Conservation (phyloP, 2,329 filamentous ascomycete genomes). For the Colletotrichum salicis region DNA sequence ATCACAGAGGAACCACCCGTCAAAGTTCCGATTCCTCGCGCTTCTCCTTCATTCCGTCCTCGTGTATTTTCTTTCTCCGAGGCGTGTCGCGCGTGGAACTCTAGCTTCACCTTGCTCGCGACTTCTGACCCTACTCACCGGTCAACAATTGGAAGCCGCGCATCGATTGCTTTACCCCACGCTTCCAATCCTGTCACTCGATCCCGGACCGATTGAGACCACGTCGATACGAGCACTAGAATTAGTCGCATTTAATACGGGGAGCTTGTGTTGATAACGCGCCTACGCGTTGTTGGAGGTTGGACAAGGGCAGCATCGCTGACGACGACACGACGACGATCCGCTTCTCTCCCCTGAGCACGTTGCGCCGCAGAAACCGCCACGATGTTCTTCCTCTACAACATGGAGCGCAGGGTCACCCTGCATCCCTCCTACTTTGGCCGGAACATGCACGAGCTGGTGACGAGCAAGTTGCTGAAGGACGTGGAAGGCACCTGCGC, state of each 20-base stretch:
- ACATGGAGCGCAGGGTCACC: slow-evolving; percentile 93
- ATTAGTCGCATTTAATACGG: slow-evolving; percentile 8
- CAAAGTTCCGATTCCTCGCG: neutral
- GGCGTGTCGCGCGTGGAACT: neutral
- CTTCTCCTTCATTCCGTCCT: slow-evolving; percentile 1
- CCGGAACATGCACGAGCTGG: slow-evolving; percentile 89
- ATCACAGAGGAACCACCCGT: slow-evolving; percentile 10
- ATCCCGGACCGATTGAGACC: neutral
- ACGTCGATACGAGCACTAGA: slow-evolving; percentile 3
- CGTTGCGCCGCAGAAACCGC: slow-evolving; percentile 26
- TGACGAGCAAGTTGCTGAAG: slow-evolving; percentile 87
- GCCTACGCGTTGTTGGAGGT: slow-evolving; percentile 1
- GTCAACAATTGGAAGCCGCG: slow-evolving; percentile 3
- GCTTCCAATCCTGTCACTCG: slow-evolving; percentile 1
- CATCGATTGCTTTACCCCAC: neutral
- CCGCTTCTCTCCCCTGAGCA: neutral
- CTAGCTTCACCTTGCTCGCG: slow-evolving; percentile 6
- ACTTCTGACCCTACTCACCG: neutral
- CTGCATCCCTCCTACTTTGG: slow-evolving; percentile 98
- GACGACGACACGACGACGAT: slow-evolving; percentile 5
- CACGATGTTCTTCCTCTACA: slow-evolving; percentile 97
- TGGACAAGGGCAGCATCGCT: neutral
- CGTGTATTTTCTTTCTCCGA: neutral
- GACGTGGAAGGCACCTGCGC: slow-evolving; percentile 97
- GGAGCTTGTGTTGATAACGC: neutral